Evolutionary conservation across 495 filamentous ascomycete genomes (phyloP), one percentile per base, ranked within the genome.

Genomic region (Cenococcum geophilum): DNA sequence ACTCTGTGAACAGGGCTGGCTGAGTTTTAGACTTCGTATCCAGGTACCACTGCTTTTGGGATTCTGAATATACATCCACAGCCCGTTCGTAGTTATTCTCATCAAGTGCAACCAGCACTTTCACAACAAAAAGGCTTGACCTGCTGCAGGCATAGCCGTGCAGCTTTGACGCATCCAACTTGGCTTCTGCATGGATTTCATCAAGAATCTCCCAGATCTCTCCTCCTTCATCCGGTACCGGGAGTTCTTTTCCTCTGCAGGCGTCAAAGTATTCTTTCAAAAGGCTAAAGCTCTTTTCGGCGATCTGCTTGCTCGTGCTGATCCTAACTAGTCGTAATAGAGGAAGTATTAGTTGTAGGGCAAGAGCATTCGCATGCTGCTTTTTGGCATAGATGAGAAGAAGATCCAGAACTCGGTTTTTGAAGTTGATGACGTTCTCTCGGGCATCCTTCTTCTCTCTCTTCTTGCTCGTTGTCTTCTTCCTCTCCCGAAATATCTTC

Each of bases 361-460:
- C 80, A 0, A 90, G 76, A 0, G 81, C 70, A 54, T 85, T 85
- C 12, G 79, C 72, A 51, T 88, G 83, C 72, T 90, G 82, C 63
- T 89, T 85, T 72, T 90, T 95, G 62, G 92, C 79, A 72, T 87
- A 97, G 62, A 95, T 88, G 62, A 88, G 82, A 22, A 97, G 79
- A 0, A 97, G 77, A 67, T 97, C 93, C 14, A 98, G 76, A 9
- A 97, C 85, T 37, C 91, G 86, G 75, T 87, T 88, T 78, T 98
- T 98, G 82, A 97, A 96, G 74, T 92, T 90, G 65, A 93, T 75
- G 67, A 97, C 88, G n/a, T 80, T 89, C 57, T 92, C 88, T 68
- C 89, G 90, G 49, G 93, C 89, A 60, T 89, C 87, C 70, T 88
- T 89, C 60, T 86, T 86, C 70, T 93, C 87, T 69, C 89, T 83